Percentiles rank a stretch among this genome's conserved stretches.
These are phyloP conservation scores for Mycena vitilis DNA, from an alignment of 768 basidiomycete species.

Conservation along the genomic window DNA sequence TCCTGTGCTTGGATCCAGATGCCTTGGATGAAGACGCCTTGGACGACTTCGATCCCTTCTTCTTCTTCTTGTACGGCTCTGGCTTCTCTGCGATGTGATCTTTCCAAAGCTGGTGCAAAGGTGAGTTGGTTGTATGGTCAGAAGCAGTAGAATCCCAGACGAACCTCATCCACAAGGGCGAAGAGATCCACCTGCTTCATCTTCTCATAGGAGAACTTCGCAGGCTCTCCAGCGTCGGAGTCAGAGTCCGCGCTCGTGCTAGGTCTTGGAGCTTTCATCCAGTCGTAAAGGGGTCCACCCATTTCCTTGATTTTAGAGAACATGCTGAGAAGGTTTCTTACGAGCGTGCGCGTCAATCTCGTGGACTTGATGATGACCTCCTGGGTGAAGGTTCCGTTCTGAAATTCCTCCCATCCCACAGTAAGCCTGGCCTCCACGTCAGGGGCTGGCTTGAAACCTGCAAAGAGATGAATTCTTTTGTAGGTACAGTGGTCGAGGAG, in stretches of 20 bases:
- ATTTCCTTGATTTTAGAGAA: background rate
- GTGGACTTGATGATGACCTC: background rate
- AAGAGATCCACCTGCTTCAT: background rate
- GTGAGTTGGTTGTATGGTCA: too few species aligned
- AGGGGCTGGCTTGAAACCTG: too few species aligned
- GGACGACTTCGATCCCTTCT: too few species aligned
- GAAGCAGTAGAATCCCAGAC: too few species aligned
- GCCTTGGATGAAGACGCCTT: too few species aligned
- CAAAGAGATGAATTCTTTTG: too few species aligned
- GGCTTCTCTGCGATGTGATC: background rate
- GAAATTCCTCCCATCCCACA: background rate
- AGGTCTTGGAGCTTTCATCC: background rate
- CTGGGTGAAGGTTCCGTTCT: background rate
- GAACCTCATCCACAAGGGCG: background rate
- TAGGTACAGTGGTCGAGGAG: too few species aligned
- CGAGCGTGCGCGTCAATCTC: background rate
- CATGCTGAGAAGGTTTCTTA: background rate
- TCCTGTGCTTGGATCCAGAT: too few species aligned
- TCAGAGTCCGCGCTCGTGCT: background rate
- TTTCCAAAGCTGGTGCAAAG: too few species aligned
- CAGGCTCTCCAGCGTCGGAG: background rate
- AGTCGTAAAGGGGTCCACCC: background rate
- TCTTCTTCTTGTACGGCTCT: background rate
- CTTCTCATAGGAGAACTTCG: background rate
- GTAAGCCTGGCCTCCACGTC: too few species aligned